Percentiles rank a stretch among this genome's conserved stretches.
phyloP scores from a whole-genome alignment of 352 stramenopile genomes.

The Lagenidium giganteum region DNA sequence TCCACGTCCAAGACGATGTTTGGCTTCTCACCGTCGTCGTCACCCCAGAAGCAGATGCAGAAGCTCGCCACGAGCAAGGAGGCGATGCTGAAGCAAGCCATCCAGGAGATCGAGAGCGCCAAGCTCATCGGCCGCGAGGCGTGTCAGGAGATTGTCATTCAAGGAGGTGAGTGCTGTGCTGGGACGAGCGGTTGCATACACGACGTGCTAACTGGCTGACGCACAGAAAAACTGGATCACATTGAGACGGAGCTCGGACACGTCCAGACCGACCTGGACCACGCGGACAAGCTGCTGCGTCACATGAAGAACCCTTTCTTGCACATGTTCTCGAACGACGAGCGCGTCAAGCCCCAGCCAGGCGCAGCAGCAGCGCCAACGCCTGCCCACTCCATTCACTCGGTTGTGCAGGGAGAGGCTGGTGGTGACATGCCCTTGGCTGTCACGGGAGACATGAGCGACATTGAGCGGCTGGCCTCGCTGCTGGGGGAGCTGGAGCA shows the following conservation, averaged over 20 bases:
- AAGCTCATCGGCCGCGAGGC: constrained; percentile 63
- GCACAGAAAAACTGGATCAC: constrained; percentile 62
- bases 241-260: constrained; percentile 55
- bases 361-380: background rate
- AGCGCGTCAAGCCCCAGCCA: constrained; percentile 17
- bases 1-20: constrained; percentile 45
- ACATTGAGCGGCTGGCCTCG: constrained; percentile 56
- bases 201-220: background rate
- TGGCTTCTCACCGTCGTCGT: constrained; percentile 33
- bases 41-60: constrained; percentile 65
- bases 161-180: constrained; percentile 30
- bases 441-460: constrained; percentile 21
- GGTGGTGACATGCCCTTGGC: constrained; percentile 5
- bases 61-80: constrained; percentile 56
- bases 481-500: constrained; percentile 66
- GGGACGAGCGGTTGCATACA: background rate
- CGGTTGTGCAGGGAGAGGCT: background rate
- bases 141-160: constrained; percentile 65
- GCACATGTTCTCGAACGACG: constrained; percentile 58
- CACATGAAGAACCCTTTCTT: constrained; percentile 66
- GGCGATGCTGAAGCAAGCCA: constrained; percentile 58
- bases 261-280: constrained; percentile 62
- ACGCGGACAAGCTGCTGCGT: constrained; percentile 65
- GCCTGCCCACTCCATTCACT: constrained; percentile 4
- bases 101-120: constrained; percentile 67